phyloP scores from a whole-genome alignment of 1,139 yeast species.

The Blastobotrys serpentis region DNA sequence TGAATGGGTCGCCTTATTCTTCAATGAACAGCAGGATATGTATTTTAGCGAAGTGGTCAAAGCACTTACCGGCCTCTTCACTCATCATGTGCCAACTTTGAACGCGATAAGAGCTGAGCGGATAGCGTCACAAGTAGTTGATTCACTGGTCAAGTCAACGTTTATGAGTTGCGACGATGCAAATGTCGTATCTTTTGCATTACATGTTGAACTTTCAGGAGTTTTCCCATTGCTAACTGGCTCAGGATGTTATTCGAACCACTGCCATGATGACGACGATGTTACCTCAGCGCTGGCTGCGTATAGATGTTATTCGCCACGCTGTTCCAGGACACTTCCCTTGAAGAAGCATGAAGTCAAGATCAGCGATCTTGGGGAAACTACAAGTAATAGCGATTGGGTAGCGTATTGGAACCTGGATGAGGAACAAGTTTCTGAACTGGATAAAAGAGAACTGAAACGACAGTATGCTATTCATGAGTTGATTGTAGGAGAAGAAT shows the following conservation, averaged over 20 bases:
- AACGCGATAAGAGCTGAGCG: constrained; percentile 58
- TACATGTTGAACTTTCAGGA: constrained; percentile 41
- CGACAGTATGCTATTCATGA: constrained; percentile 79
- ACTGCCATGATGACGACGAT: constrained; percentile 34
- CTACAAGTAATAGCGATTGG: constrained; percentile 51
- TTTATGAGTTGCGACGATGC: constrained; percentile 44
- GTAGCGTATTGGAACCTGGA: constrained; percentile 70
- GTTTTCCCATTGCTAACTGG: constrained; percentile 46
- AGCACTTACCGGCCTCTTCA: constrained; percentile 53
- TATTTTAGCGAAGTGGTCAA: constrained; percentile 35
- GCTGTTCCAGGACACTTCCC: constrained; percentile 33
- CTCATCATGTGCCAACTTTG: constrained; percentile 51
- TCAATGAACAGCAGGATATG: constrained; percentile 44
- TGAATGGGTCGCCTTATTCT: constrained; percentile 32
- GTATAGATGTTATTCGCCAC: constrained; percentile 37
- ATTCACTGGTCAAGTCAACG: constrained; percentile 46
- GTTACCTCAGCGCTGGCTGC: constrained; percentile 12
- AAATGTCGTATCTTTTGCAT: constrained; percentile 19
- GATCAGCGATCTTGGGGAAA: constrained; percentile 11
- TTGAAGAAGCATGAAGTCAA: constrained; percentile 26
- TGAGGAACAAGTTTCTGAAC: constrained; percentile 53
- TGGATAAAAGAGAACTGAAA: constrained; percentile 57
- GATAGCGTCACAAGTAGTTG: constrained; percentile 53
- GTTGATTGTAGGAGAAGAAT: constrained; percentile 68
- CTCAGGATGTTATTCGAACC: constrained; percentile 41